Evolutionary conservation across 345 rosid species (phyloP).

Genomic region (Eucalyptus grandis): DNA sequence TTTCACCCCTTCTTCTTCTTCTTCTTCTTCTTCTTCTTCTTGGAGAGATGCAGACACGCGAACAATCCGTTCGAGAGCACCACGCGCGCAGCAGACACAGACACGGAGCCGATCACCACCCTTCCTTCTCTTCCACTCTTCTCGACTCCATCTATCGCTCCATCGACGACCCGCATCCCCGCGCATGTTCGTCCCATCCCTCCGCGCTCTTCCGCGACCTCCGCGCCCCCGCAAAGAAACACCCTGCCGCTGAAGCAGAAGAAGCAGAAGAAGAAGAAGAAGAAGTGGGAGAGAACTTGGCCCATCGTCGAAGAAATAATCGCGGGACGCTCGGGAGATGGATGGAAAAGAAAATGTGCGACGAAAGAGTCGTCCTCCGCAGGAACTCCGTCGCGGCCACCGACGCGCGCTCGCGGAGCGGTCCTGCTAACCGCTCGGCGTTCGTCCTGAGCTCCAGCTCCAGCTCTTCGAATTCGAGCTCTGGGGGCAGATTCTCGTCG

Average conservation of each 20-base stretch:
- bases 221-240: not conserved
- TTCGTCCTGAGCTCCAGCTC: slow-evolving; percentile 37
- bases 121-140: slow-evolving; percentile 71
- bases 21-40: not conserved
- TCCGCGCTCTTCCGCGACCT: not conserved
- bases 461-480: slow-evolving; percentile 67
- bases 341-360: slow-evolving; percentile 31
- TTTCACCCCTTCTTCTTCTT: not conserved
- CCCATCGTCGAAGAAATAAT: slow-evolving; percentile 10
- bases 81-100: not conserved
- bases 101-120: slow-evolving; percentile 17
- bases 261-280: not conserved
- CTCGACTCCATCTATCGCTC: slow-evolving; percentile 50
- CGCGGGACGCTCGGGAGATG: slow-evolving; percentile 24
- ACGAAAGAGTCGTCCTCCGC: slow-evolving; percentile 3
- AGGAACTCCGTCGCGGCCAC: slow-evolving; percentile 39
- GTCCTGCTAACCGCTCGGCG: not conserved
- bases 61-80: not conserved
- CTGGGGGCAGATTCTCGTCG: slow-evolving; percentile 52
- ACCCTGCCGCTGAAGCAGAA: not conserved
- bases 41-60: not conserved
- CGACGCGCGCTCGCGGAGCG: slow-evolving; percentile 8
- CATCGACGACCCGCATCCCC: slow-evolving; percentile 29
- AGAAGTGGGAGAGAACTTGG: not conserved
- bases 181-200: not conserved